Conservation (phyloP, 2,329 filamentous ascomycete species). For the Fusarium redolens region DNA sequence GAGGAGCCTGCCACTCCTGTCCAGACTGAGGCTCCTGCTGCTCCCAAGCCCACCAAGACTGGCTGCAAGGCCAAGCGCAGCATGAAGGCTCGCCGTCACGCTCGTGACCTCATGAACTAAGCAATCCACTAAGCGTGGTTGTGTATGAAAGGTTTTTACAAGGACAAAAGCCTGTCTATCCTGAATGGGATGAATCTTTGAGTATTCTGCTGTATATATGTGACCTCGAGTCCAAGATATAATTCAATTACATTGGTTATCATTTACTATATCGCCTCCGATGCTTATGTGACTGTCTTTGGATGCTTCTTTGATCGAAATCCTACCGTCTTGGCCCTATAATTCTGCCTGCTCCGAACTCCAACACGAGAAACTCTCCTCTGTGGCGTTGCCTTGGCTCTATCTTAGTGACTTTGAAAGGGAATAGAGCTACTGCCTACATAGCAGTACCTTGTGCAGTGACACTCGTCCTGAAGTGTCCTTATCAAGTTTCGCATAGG, state of each 20-base stretch:
- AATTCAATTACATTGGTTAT: constrained; percentile 15
- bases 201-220: constrained; percentile 47
- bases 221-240: constrained; percentile 39
- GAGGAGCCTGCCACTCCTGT: constrained; percentile 12
- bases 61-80: constrained; percentile 35
- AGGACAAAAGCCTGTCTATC: constrained; percentile 24
- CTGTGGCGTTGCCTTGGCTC: background rate
- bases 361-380: too few relatives aligned
- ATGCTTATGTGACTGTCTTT: background rate
- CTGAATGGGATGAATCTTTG: constrained; percentile 32
- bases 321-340: too few relatives aligned
- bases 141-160: constrained; percentile 24
- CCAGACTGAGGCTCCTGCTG: constrained; percentile 21
- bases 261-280: background rate
- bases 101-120: constrained; percentile 38
- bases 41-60: constrained; percentile 34
- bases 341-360: background rate
- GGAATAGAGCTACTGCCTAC: background rate
- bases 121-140: constrained; percentile 34
- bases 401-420: background rate
- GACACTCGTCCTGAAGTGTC: background rate
- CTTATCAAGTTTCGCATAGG: too few relatives aligned
- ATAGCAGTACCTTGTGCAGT: background rate
- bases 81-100: constrained; percentile 42
- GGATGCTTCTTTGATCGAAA: background rate